Evolutionary conservation across 805 yeast species (phyloP), one percentile per base, ranked within the genome.

Genomic region (Candida saitoana): DNA sequence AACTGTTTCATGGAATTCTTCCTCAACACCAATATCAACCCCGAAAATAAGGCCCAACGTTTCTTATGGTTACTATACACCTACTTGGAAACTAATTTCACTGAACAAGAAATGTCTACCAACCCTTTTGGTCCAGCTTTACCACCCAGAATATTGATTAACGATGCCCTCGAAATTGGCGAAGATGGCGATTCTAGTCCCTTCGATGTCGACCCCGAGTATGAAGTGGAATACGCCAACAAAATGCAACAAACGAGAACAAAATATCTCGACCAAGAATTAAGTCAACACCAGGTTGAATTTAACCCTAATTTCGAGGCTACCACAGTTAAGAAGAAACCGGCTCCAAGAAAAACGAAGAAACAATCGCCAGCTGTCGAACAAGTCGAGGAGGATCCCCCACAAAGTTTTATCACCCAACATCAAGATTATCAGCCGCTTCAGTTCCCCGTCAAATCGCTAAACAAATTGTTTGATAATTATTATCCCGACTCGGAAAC

Each of bases 31-130:
- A 65, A 69, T 3, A 73, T 79, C 32, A 75, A 80, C 42, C 86
- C 96, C 3, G 59, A 57, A 18, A 80, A 79, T 43, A 74, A 96
- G 46, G 87, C 87, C 2, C 65, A 73, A 40, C 71, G 93, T 30
- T 81, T 91, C 48, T 60, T 91, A 45, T 91, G 97, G 97, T 64
- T 91, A 29, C 54, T 87, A 34, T 90, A 87, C 50, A 76, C 87
- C 2, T 87, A 84, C 54, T 65, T 85, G 48, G 96, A 91, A 56
- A 85, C 96, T 0, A 73, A 76, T 44, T 69, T 86, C 47, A 58
- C 73, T 1, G 65, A 71, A 1, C 80, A 73, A 19, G 77, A 75
- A 42, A 52, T 83, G 12, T 59, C 54, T 1, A 41, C 47, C 4
- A 83, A 83, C 50, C 90, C 90, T n/a, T 84, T 82, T 57, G 71